A percentile compares a stretch with the other conserved stretches of the same genome.
Conservation (phyloP, 1,284 basidiomycete species). For the Pterulicium gracile region DNA sequence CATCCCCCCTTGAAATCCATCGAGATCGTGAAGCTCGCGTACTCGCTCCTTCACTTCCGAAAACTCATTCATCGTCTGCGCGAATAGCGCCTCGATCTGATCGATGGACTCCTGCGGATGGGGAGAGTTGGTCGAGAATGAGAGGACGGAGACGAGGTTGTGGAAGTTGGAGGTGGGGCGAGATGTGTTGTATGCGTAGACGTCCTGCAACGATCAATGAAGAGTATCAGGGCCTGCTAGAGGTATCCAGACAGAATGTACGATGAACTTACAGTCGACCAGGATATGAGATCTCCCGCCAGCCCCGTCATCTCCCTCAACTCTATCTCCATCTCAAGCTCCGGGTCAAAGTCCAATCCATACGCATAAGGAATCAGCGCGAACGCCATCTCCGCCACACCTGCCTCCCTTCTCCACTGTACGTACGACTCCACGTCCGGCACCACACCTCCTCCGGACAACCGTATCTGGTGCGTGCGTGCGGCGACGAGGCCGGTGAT, state of each 20-base stretch:
- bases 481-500: background rate
- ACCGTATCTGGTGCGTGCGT: conserved; percentile 36
- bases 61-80: conserved; percentile 45
- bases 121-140: conserved; percentile 32
- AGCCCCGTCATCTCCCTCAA: conserved; percentile 40
- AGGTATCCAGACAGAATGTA: conserved; percentile 8
- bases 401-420: conserved; percentile 21
- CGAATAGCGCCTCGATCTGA: conserved; percentile 48
- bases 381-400: conserved; percentile 27
- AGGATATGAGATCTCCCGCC: conserved; percentile 49
- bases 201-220: conserved; percentile 31
- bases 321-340: conserved; percentile 45
- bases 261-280: conserved; percentile 42
- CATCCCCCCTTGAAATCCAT: conserved; percentile 28
- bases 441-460: conserved; percentile 36
- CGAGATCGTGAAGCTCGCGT: conserved; percentile 39
- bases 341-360: conserved; percentile 41
- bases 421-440: conserved; percentile 55
- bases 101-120: conserved; percentile 43
- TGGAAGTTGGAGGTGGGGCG: conserved; percentile 53
- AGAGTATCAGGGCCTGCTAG: conserved; percentile 4
- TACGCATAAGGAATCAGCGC: conserved; percentile 29
- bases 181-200: conserved; percentile 58
- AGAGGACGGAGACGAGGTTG: conserved; percentile 57
- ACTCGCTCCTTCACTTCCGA: conserved; percentile 29